Evolutionary conservation across 2,329 filamentous ascomycete species (phyloP), one percentile per base, ranked within the genome.

Genomic region (Penicillium crustosum): DNA sequence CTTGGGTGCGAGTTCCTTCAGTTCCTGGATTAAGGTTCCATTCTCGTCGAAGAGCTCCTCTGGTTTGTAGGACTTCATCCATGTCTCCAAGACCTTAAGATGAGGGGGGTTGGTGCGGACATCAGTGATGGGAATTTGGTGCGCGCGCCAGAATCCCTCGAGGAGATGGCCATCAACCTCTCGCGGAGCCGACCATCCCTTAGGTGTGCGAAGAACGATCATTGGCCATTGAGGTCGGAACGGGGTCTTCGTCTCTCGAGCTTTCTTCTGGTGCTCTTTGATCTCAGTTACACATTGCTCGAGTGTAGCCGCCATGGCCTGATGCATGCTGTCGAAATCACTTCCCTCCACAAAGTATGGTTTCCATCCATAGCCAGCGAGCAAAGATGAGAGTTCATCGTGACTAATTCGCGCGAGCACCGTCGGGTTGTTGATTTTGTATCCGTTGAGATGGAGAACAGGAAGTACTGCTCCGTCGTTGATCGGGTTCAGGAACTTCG

Each of bases 391-490:
- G 6, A 93, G 80, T 75, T 93, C 89, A 61, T 89, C 84, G 71
- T 91, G 88, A 43, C 84, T 84, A 68, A 93, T 88, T 63, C 89
- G 85, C 15, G 89, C 86, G 17, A 92, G 82, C 0, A 93, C 70
- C 6, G 86, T 92, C 9, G 88, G 88, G 73, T 91, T 90, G 79
- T 90, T 90, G 79, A 92, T 92, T 80, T 93, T 93, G 82, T 92
- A 93, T 47, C 89, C 89, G 66, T 93, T 93, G 35, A 93, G 80
- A 72, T 93, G 89, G 12, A 93, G 81, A 6, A 93, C 86, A 0
- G 89, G 89, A 1, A 93, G 80, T 8, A 93, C 89, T 38, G 89
- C 89, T 31, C 89, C 89, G 67, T 92, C 89, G 0, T 83, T 87
- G 65, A 90, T 88, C 5, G 89, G 89, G 70, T 92, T 91, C 62